Base-by-base conservation (phyloP, 495 filamentous ascomycete genomes). In the Aspergillus cavernicola region DNA sequence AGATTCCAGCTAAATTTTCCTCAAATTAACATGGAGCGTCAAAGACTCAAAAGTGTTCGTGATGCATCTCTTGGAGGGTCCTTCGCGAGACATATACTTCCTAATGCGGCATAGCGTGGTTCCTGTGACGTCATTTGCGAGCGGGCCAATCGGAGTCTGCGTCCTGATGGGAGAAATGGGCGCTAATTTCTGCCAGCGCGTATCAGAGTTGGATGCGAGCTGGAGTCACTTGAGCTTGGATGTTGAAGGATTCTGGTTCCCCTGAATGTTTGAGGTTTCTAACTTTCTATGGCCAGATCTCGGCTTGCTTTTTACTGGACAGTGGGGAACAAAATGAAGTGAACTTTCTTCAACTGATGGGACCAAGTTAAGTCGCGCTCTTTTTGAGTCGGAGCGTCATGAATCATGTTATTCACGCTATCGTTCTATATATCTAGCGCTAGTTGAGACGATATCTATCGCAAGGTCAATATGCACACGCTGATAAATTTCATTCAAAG, bases 401-500 rank as follows among this genome's bases (percentile, higher is more conserved):
- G 20, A 45, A 45, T 45, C 42, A 6, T 45, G 24, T 24, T 45
- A 45, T 42, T 45, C 22, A 10, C 3, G 5, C n/a, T 4, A 44
- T 16, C 10, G 16, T 24, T 15, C 6, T 31, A 16, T 31, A 31
- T 32, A 18, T 45, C 40, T 39, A 39, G 36, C 42, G 42, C 42
- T 45, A 24, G 31, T 9, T 1, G 5, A 44, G n/a, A n/a, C 26
- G 9, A 36, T 13, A 16, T 36, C 10, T 36, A 36, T 3, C n/a
- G n/a, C n/a, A n/a, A n/a, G n/a, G n/a, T n/a, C n/a, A n/a, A n/a
- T n/a, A n/a, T n/a, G 11, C 32, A 39, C 4, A 10, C 3, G 16
- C 38, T 16, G 37, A 28, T 28, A 28, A 28, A 28, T 28, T 43
- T 42, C 54, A 60, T 26, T 60, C 38, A 50, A 75, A 77, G 56